phyloP scores from a whole-genome alignment of 805 yeast species.

The Pichia scutulata region DNA sequence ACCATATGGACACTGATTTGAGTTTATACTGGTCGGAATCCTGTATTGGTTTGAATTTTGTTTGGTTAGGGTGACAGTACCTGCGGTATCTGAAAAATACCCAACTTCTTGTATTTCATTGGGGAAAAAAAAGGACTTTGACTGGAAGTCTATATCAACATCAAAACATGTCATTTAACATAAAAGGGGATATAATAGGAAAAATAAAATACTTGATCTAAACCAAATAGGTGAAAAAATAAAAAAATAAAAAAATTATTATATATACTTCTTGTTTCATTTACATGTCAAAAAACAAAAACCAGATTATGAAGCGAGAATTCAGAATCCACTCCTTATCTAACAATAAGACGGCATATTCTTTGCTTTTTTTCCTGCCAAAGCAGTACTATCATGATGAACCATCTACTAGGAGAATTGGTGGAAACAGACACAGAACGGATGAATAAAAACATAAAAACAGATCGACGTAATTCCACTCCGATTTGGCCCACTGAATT shows the following conservation, averaged over 20 bases:
- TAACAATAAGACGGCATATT: too few relatives aligned
- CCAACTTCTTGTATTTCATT: constrained; percentile 2
- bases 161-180: background rate
- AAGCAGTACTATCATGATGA: background rate
- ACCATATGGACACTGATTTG: constrained; percentile 3
- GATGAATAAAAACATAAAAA: too few relatives aligned
- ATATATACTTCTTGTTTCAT: too few relatives aligned
- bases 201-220: too few relatives aligned
- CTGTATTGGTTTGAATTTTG: background rate
- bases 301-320: too few relatives aligned
- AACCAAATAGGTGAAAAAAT: too few relatives aligned
- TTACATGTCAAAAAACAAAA: too few relatives aligned
- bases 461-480: background rate
- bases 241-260: too few relatives aligned
- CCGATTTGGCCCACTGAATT: constrained; percentile 7
- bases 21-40: background rate
- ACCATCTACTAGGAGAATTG: background rate
- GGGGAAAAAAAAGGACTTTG: background rate
- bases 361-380: too few relatives aligned
- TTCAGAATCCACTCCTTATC: too few relatives aligned
- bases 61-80: background rate
- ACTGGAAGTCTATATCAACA: background rate
- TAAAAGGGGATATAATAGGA: background rate
- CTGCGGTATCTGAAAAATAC: constrained; percentile 6
- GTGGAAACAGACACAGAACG: background rate